These are phyloP conservation scores for Barbarea vulgaris DNA, from an alignment of 345 rosid species.

Conservation along the genomic window DNA sequence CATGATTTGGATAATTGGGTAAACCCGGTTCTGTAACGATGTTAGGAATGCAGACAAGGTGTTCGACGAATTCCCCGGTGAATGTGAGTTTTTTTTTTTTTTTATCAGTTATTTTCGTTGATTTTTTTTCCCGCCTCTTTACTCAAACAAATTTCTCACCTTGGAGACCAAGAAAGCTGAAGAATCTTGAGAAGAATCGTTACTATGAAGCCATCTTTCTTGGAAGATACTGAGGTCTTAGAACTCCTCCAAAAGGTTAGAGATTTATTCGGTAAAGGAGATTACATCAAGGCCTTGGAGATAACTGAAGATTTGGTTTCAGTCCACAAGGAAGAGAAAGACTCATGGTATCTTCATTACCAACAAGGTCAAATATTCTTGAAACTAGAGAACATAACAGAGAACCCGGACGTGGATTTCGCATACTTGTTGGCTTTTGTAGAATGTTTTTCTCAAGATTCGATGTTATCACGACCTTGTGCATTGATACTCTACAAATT, in stretches of 20 bases:
- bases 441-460: not conserved
- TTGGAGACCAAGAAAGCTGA: no score
- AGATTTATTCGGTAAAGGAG: not conserved
- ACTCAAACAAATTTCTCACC: no score
- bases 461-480: not conserved
- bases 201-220: not conserved
- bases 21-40: no score
- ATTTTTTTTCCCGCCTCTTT: not conserved
- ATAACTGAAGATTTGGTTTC: not conserved
- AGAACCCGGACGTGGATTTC: not conserved
- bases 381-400: not conserved
- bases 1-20: no score
- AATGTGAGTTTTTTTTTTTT: not conserved
- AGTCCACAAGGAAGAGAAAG: not conserved
- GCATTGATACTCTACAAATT: not conserved
- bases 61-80: not conserved
- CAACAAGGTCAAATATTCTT: not conserved
- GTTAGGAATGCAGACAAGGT: not conserved
- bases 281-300: conserved; percentile 17
- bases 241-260: not conserved
- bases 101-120: not conserved
- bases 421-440: not conserved
- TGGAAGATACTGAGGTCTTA: not conserved
- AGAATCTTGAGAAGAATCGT: not conserved
- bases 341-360: not conserved